Evolutionary conservation across 2,329 filamentous ascomycete species (phyloP), one percentile per base, ranked within the genome.

Genomic region (Penicillium sp.): DNA sequence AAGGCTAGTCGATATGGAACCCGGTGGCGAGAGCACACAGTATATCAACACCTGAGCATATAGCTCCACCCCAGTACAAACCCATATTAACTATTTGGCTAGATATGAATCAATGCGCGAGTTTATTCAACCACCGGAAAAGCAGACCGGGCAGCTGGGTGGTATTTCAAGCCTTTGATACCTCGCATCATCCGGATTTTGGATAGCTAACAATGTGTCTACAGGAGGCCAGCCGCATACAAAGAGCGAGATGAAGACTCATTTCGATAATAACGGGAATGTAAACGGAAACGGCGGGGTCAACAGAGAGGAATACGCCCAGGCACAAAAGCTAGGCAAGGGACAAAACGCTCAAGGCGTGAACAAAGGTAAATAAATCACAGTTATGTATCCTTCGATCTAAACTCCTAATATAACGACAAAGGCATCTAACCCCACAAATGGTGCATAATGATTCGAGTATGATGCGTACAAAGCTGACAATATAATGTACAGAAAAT

Each of bases 21-120:
- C 80, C 19, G 87, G 87, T 70, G 87, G 87, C 66, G 85, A 89
- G 74, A 81, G 81, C 61, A 84, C 83, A 4, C 86, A 86, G 82
- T 86, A 79, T 58, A 79, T 58, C 78, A 56, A 19, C 55, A n/a
- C n/a, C 13, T 4, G 4, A 28, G 37, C 22, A 26, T 8, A 26
- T 2, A 28, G 13, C 38, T 13, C 24, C 33, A 17, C 4, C 26
- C 0, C 19, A 19, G 17, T 17, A 15, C 5, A 24, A 4, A 9
- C 26, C 5, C 1, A 26, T 37, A 38, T 40, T 49, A 42, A 51
- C 24, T 17, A n/a, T 2, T 37, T 37, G 4, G 24, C 15, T 24
- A 86, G 84, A 76, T 88, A 89, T 74, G 87, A 89, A 77, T 84
- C 81, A 54, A 81, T 83, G 56, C 74, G 83, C 54, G 81, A 79